Conservation (phyloP, 208 protist genomes). For the Leishmania lainsoni region DNA sequence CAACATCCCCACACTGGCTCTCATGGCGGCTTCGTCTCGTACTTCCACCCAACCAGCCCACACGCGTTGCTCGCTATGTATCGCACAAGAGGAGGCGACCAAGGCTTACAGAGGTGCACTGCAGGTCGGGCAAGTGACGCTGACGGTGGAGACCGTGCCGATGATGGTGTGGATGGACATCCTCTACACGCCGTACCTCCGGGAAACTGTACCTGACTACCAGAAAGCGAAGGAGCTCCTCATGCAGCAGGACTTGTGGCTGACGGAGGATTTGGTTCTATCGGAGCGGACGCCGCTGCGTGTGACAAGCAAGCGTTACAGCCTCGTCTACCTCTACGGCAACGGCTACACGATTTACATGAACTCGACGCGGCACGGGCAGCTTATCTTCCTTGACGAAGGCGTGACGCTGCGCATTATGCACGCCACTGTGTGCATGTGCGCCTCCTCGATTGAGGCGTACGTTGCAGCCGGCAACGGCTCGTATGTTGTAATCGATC, state of each 20-base stretch:
- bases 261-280: slow-evolving; percentile 53
- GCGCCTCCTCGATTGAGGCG: slow-evolving; percentile 53
- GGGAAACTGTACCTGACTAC: slow-evolving; percentile 59
- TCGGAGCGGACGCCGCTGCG: slow-evolving; percentile 47
- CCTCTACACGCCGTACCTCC: slow-evolving; percentile 69
- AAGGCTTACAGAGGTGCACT: slow-evolving; percentile 26
- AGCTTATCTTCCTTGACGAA: slow-evolving; percentile 60
- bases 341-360: slow-evolving; percentile 67
- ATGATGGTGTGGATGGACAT: slow-evolving; percentile 47
- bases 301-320: slow-evolving; percentile 39
- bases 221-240: slow-evolving; percentile 40
- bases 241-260: slow-evolving; percentile 49
- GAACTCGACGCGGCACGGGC: slow-evolving; percentile 25
- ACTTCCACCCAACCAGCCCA: background rate
- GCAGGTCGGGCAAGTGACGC: slow-evolving; percentile 36
- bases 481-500: slow-evolving; percentile 65
- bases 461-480: slow-evolving; percentile 67
- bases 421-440: slow-evolving; percentile 57
- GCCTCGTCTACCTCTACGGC: slow-evolving; percentile 67
- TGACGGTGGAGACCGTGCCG: slow-evolving; percentile 47
- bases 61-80: slow-evolving; percentile 1
- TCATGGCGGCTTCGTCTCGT: slow-evolving; percentile 1
- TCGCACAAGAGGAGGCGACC: slow-evolving; percentile 12
- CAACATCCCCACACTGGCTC: slow-evolving; percentile 20
- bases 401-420: slow-evolving; percentile 71